Base-by-base conservation (phyloP, 148 eudicot genomes). In the Heliamphora exappendiculata region DNA sequence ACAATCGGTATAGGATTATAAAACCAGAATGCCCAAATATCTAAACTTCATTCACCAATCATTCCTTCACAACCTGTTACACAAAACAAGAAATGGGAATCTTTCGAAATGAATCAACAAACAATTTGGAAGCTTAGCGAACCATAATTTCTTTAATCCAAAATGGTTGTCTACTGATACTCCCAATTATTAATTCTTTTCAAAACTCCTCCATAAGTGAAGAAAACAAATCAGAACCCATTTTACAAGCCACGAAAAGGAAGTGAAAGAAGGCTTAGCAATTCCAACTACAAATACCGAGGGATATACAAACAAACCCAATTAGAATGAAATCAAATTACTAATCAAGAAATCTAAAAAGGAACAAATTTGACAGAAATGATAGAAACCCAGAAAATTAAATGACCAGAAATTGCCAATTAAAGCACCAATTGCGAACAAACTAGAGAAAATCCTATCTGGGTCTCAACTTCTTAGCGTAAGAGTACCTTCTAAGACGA, bases 401-500 rank as follows among this genome's bases (percentile, higher is more conserved):
- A 70, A 28, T 47, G 74, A 7, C 37, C 24, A 16, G 17, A 70
- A 70, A 28, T 70, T 49, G 41, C 36, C 36, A 70, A 70, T 6
- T 9, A 49, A 49, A 70, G 58, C 33, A 47, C 19, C 58, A 29
- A 47, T 14, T 45, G 42, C 22, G 58, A 49, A 49, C 12, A 70
- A 47, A 19, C 41, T 28, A 70, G 22, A 45, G 34, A 28, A 17
- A 49, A 70, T 70, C 74, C 5, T 22, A 29, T 70, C 36, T 47
- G 45, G 28, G 47, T 66, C 24, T 66, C n/a, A 42, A 37, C 14
- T n/a, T 20, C 28, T 66, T 20, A 66, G 22, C 70, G 37, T 9
- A 49, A 49, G 57, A 47, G 37, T 70, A 70, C 74, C 55, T 70
- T 39, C 31, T 14, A 58, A 70, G 37, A 37, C 73, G 55, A 49